Base-by-base conservation (phyloP, 179 eudicot genomes). In the Monotropa hypopitys region DNA sequence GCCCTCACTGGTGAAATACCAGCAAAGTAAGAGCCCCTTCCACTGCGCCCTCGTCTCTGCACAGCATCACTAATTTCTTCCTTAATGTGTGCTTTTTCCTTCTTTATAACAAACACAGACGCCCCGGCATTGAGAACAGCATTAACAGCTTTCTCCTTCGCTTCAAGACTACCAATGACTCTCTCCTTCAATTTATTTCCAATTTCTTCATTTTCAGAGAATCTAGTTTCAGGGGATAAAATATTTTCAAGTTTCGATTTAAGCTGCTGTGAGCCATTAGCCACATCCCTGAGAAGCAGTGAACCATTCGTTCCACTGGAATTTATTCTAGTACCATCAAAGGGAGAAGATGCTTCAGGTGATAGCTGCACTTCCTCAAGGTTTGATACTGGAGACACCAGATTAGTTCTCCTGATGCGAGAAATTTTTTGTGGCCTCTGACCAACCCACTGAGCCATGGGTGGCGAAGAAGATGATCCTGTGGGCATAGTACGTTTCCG, bases 351-450 rank as follows among this genome's bases (percentile, higher is more conserved):
- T 51, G 86, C 94, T 82, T 92, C 97, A 68, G 87, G 83, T 83
- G 90, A 86, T 78, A 81, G 72, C 74, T 84, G 90, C 47, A 45
- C 77, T 74, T 92, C 96, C 69, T 92, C 97, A 71, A 81, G 88
- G 80, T 84, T 89, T 72, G 97, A 84, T 69, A 95, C 89, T 18
- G 94, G 94, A 61, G 93, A 86, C 23, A 87, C 83, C 73, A 90
- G 89, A 84, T 90, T 89, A 59, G 93, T 85, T 85, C 97, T 90
- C 85, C 97, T 86, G 56, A 89, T 87, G 73, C 98, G 98, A 45
- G 98, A 89, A 45, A 87, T 92, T 76, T 94, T 92, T 68, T 88
- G 97, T 42, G 96, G 94, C 77, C 97, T 89, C 84, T 94, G 98
- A 78, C 95, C 96, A 65, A 67, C 92, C 98, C 97, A 92, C 72